Base-by-base conservation (phyloP, 2,329 filamentous ascomycete species). In the Penicillium sp. region DNA sequence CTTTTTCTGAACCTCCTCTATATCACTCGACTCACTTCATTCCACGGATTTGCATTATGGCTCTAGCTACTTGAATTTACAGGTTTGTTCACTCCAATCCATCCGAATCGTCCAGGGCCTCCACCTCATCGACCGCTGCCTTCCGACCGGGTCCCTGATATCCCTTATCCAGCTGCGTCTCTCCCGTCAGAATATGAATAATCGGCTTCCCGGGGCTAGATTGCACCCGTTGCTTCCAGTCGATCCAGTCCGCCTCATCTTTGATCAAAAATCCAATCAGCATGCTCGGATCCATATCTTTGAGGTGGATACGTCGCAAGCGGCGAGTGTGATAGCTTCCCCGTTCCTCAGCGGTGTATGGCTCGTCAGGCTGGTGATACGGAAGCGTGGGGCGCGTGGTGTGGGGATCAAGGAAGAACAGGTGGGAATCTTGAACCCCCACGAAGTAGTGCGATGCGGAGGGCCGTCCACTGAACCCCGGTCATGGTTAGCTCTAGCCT, bases 241-340 rank as follows among this genome's bases (percentile, higher is more conserved):
- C 83, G 39, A 83, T 78, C 89, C 93, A 98, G 64, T 99, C 95
- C 44, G 88, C 83, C 66, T 93, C 88, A 57, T 90, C 86, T 42
- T 83, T 85, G 60, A 99, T 92, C 35, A 99, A 78, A 69, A 98
- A 98, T 4, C 92, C 93, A 63, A 99, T 91, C 43, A 99, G 79
- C 95, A 99, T 99, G 69, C 92, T 97, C 0, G 95, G 95, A 68
- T 99, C 95, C 91, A 99, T 95, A 70, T 98, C 93, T 58, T 87
- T 87, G 49, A 99, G 83, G 65, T 95, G 88, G 29, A 99, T 82
- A 55, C 90, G 85, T 37, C 93, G 87, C 19, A 99, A 78, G 48
- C 93, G 88, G 50, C 91, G 85, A 0, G 93, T 98, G 72, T 99
- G 93, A 69, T 92, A 97, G 1, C 89, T 89, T 54, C 88, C 85